Conservation (phyloP, 495 filamentous ascomycete species). For the Bacidia rubella region DNA sequence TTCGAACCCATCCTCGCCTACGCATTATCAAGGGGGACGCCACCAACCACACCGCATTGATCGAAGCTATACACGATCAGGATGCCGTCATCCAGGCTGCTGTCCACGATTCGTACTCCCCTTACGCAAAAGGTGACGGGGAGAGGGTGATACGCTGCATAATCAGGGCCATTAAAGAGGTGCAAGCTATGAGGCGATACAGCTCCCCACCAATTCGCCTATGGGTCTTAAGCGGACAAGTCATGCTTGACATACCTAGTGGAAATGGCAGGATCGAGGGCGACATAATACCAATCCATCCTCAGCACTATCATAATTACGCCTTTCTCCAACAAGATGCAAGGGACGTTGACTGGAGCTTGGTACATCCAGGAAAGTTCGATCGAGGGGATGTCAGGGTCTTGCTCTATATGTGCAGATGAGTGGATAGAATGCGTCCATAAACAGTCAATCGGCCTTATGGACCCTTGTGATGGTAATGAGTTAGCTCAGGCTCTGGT, state of each 20-base stretch:
- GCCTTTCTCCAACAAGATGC: constrained; percentile 12
- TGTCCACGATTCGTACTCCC: constrained; percentile 4
- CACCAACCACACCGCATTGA: constrained; percentile 4
- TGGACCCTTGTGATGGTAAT: no score
- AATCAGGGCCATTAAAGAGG: constrained; percentile 12
- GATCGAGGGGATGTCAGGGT: constrained; percentile 15
- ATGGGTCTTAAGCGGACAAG: constrained; percentile 14
- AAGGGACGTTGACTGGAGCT: constrained; percentile 11
- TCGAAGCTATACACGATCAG: constrained; percentile 9
- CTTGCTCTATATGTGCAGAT: constrained; percentile 8
- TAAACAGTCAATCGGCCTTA: no score
- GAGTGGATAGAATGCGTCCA: not conserved
- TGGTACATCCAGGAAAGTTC: constrained; percentile 10
- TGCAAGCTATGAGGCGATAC: constrained; percentile 4
- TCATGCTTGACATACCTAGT: constrained; percentile 13
- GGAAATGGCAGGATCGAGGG: constrained; percentile 7
- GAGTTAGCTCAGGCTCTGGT: no score
- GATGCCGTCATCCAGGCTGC: constrained; percentile 15
- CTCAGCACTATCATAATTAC: constrained; percentile 13
- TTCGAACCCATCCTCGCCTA: constrained; percentile 10
- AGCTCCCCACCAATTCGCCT: constrained; percentile 3
- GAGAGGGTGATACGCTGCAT: constrained; percentile 13
- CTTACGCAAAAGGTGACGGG: constrained; percentile 2
- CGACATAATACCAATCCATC: constrained; percentile 16
- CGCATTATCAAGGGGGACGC: constrained; percentile 11